phyloP scores from a whole-genome alignment of 805 yeast species.

The Sugiyamaella valdiviana region DNA sequence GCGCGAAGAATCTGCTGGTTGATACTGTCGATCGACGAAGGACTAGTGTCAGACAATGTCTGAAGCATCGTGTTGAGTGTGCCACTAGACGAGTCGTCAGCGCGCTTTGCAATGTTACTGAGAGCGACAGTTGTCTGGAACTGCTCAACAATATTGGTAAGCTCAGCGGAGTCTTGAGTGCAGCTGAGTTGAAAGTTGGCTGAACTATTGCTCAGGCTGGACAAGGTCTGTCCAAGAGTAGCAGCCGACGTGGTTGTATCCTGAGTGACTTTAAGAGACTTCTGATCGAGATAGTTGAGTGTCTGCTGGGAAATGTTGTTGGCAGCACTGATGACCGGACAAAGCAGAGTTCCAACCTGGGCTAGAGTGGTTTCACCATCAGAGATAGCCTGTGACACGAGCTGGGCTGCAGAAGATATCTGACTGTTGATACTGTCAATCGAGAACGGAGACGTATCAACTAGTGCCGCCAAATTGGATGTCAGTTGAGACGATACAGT shows the following conservation, averaged over 20 bases:
- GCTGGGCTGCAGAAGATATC: neutral
- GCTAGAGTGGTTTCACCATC: neutral
- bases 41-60: neutral
- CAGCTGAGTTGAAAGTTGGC: slow-evolving; percentile 4
- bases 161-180: neutral
- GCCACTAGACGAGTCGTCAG: neutral
- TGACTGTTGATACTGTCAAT: neutral
- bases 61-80: neutral
- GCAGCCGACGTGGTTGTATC: slow-evolving; percentile 1
- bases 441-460: neutral
- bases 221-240: slow-evolving; percentile 3
- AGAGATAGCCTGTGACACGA: neutral
- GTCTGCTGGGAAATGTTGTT: neutral
- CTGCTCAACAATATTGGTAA: neutral
- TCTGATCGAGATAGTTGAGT: neutral
- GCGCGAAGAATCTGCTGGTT: neutral
- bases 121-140: neutral
- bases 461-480: neutral
- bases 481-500: neutral
- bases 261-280: neutral
- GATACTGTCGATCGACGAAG: neutral
- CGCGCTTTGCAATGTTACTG: neutral
- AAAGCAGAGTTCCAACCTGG: neutral
- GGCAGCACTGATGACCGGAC: neutral
- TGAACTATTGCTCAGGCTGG: neutral